Base-by-base conservation (phyloP, 495 filamentous ascomycete species). In the Xylaria curta region DNA sequence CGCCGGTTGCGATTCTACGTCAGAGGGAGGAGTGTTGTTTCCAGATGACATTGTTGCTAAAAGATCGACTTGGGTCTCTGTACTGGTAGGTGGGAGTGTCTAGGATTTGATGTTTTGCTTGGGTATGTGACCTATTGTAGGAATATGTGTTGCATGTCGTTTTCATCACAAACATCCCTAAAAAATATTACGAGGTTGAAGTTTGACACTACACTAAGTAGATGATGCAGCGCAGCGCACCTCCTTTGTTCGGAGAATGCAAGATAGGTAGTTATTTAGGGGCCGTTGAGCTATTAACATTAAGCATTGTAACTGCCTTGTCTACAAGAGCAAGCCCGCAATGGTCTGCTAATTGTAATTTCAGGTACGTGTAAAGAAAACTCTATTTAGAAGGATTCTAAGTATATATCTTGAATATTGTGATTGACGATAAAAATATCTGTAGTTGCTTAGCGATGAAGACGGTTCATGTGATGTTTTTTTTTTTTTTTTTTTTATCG, bases 31-130 rank as follows among this genome's bases (percentile, higher is more conserved):
- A 15, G 17, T 12, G 44, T 60, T 13, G 19, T 51, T 49, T 40
- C 7, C 28, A 21, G 53, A 51, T 17, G 62, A 21, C 51, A 71
- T 71, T 21, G 38, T 38, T 38, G 31, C 24, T 54, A 54, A 51
- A 64, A 17, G 9, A 28, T 28, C 15, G 54, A 36, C 59, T 15
- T 38, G 7, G 12, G 36, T 28, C n/a, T 3, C 6, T 42, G 12
- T 21, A 38, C 8, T 49, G 3, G 24, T 53, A 51, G 64, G 19
- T 42, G 9, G 31, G n/a, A 9, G 47, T 6, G 19, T 9, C 5
- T 10, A 26, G 46, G 12, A 15, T 33, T 47, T 17, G 19, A 49
- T 3, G 33, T 21, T 24, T 42, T 66, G 9, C 19, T 36, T 5
- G 33, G 64, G 33, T 53, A 66, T 21, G 19, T 2, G 17, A 40